Evolutionary conservation across 1,139 yeast genomes (phyloP).

Genomic region (Sugiyamaella pinicola): DNA sequence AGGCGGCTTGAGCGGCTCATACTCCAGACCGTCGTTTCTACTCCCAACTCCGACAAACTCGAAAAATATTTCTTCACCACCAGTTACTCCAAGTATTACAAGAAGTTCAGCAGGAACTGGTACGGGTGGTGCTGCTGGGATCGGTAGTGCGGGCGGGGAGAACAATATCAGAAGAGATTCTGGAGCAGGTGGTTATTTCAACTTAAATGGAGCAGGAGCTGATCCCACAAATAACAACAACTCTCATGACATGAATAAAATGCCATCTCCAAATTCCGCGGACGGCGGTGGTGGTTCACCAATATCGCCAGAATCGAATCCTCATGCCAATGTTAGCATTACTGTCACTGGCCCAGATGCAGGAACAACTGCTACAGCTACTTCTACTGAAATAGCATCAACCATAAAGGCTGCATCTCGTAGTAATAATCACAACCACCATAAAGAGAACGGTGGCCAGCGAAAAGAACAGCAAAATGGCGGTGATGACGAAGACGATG

Average conservation of each 20-base stretch:
- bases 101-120: slow-evolving; percentile 7
- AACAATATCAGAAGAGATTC: too few relatives aligned
- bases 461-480: background rate
- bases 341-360: background rate
- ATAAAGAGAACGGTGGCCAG: background rate
- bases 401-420: background rate
- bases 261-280: background rate
- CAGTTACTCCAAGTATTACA: slow-evolving; percentile 15
- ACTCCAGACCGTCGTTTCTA: slow-evolving; percentile 1
- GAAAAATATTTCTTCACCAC: slow-evolving; percentile 17
- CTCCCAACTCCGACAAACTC: slow-evolving; percentile 16
- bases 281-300: background rate
- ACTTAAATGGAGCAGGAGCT: background rate
- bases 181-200: too few relatives aligned
- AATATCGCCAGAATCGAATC: background rate
- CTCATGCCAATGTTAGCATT: slow-evolving; percentile 6
- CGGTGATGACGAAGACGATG: slow-evolving; percentile 13
- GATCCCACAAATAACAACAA: background rate
- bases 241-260: background rate
- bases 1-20: slow-evolving; percentile 17
- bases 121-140: background rate
- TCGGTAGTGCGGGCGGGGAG: too few relatives aligned
- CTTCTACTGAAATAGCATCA: slow-evolving; percentile 1
- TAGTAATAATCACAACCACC: background rate
- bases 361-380: background rate